Evolutionary conservation across 2,329 filamentous ascomycete species (phyloP).

Genomic region (Alternaria sp.): DNA sequence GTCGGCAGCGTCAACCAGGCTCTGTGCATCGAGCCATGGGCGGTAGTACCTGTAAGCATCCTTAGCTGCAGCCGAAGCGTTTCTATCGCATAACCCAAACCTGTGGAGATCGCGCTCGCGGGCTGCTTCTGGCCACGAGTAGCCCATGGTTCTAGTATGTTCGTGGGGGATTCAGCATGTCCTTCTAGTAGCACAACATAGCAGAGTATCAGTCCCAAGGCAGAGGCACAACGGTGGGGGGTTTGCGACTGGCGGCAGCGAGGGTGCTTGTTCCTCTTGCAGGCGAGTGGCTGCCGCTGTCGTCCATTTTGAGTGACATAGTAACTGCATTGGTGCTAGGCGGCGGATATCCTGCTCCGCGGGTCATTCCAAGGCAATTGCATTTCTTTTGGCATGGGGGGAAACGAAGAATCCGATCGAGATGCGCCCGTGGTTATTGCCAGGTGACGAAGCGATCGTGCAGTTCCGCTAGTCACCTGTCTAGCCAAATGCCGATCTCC

Average conservation of each 20-base stretch:
- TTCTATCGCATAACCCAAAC: constrained; percentile 10
- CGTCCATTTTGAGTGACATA: not conserved
- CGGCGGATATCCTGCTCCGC: constrained; percentile 5
- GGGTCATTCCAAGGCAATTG: not conserved
- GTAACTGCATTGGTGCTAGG: constrained; percentile 14
- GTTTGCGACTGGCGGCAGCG: not conserved
- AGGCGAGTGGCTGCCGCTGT: constrained; percentile 5
- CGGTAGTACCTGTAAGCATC: constrained; percentile 39
- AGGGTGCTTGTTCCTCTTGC: not conserved
- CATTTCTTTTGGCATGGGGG: not conserved
- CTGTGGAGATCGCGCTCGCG: constrained; percentile 40
- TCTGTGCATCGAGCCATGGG: constrained; percentile 46
- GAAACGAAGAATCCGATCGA: constrained; percentile 1
- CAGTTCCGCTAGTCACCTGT: not conserved
- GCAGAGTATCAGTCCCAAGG: constrained; percentile 2
- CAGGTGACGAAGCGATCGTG: not conserved
- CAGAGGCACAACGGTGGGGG: constrained; percentile 7
- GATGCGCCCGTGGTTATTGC: not conserved
- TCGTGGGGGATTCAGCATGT: constrained; percentile 12
- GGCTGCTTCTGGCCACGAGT: constrained; percentile 27
- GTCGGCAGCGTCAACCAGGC: constrained; percentile 35
- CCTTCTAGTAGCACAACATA: constrained; percentile 9
- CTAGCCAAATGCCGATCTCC: constrained; percentile 13
- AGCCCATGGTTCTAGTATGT: constrained; percentile 19
- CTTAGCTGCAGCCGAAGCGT: constrained; percentile 4